These are phyloP conservation scores for Xylaria scruposa DNA, from an alignment of 495 filamentous ascomycete species.

Conservation along the genomic window DNA sequence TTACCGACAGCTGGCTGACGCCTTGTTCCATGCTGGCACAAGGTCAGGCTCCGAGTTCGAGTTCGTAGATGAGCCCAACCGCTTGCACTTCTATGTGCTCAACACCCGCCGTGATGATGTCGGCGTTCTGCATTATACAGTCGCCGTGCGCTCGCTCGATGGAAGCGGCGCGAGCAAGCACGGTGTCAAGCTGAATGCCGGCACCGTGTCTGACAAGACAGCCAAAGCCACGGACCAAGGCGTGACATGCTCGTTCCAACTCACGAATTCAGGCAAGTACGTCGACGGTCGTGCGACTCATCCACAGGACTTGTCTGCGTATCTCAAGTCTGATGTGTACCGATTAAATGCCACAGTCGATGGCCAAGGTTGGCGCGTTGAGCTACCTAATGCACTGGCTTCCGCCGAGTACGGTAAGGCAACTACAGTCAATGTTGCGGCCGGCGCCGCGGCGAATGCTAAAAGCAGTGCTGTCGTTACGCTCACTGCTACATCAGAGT, in stretches of 20 bases:
- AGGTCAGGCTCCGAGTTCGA: conserved; percentile 48
- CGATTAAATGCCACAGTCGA: conserved; percentile 41
- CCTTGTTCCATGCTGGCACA: conserved; percentile 52
- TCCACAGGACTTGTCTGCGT: conserved; percentile 39
- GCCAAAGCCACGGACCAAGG: conserved; percentile 33
- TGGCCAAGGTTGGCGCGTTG: conserved; percentile 45
- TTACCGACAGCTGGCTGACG: conserved; percentile 51
- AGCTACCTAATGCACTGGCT: conserved; percentile 44
- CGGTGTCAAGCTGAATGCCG: conserved; percentile 38
- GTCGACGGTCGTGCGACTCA: conserved; percentile 31
- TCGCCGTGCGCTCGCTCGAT: conserved; percentile 45
- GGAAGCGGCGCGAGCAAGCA: conserved; percentile 40
- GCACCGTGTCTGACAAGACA: conserved; percentile 26
- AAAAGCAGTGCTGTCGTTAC: conserved; percentile 37
- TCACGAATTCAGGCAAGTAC: conserved; percentile 43
- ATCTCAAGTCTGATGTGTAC: conserved; percentile 40
- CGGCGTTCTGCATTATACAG: conserved; percentile 47
- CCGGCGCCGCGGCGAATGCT: conserved; percentile 36
- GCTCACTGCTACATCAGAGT: conserved; percentile 49
- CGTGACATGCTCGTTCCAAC: conserved; percentile 41
- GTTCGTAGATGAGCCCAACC: conserved; percentile 45
- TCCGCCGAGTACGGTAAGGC: conserved; percentile 35
- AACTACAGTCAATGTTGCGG: conserved; percentile 43
- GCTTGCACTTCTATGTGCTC: conserved; percentile 48
- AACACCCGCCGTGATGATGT: conserved; percentile 41